Evolutionary conservation across 176 grass and related monocot species (phyloP).

Genomic region (Miscanthus lutarioriparius): DNA sequence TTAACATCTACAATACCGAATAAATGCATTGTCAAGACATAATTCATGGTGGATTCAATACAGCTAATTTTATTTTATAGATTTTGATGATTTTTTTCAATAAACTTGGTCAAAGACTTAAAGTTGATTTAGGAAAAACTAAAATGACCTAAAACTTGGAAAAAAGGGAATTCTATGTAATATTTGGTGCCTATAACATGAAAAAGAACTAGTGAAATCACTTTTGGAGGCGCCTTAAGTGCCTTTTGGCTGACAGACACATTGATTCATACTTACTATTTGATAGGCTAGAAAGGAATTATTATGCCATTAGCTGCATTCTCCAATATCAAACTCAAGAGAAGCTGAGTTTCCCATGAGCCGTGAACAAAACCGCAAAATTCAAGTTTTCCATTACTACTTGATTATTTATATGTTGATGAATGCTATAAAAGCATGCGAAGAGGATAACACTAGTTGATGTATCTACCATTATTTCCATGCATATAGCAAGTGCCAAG

Average conservation of each 20-base stretch:
- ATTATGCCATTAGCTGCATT: background rate
- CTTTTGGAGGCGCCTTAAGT: background rate
- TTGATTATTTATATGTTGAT: slow-evolving; percentile 5
- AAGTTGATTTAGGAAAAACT: background rate
- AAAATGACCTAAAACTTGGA: background rate
- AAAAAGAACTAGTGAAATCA: background rate
- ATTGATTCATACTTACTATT: background rate
- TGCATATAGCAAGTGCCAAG: background rate
- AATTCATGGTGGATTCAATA: background rate
- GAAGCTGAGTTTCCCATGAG: background rate
- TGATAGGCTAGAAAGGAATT: slow-evolving; percentile 3
- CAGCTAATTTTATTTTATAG: background rate
- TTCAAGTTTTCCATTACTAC: background rate
- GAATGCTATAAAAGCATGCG: background rate
- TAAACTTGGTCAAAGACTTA: background rate
- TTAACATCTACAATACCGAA: background rate
- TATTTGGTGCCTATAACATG: background rate
- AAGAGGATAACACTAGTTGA: background rate
- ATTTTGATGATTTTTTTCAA: background rate
- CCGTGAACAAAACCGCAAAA: background rate
- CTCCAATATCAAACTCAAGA: background rate
- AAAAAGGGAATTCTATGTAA: background rate
- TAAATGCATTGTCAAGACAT: background rate
- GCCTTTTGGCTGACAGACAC: background rate
- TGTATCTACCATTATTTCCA: background rate